These are phyloP conservation scores for Auricularia sp. DNA, from an alignment of 768 basidiomycete genomes.

Conservation along the genomic window DNA sequence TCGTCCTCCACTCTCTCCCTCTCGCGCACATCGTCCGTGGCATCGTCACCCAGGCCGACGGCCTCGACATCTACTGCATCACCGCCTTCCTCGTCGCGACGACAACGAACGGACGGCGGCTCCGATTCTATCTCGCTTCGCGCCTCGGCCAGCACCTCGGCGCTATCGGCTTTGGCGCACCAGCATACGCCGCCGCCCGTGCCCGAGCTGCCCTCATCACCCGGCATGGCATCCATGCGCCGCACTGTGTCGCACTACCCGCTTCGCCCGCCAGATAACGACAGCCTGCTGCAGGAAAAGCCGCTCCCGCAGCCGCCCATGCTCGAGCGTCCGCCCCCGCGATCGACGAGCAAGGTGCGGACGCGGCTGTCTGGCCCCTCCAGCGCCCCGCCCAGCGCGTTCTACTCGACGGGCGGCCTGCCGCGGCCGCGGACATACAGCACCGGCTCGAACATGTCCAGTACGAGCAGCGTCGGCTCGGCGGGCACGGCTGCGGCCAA, in stretches of 20 bases:
- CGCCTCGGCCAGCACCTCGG: background rate
- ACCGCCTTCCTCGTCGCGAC: no score
- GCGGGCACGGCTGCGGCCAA: background rate
- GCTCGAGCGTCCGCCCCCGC: background rate
- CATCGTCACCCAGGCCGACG: background rate
- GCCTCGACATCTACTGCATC: no score
- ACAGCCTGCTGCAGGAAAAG: background rate
- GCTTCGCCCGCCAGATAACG: background rate
- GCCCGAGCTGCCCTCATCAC: background rate
- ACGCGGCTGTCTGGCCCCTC: background rate
- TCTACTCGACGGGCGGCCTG: background rate
- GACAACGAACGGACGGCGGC: no score
- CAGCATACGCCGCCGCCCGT: background rate
- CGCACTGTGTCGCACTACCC: background rate
- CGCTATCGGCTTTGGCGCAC: background rate
- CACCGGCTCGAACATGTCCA: background rate
- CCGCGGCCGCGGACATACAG: background rate
- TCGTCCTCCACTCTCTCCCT: background rate
- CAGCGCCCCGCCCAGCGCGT: background rate
- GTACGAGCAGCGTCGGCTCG: background rate
- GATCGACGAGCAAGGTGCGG: background rate
- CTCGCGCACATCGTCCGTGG: background rate
- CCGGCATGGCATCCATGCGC: background rate
- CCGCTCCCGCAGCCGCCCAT: background rate
- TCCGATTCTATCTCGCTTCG: no score